Base-by-base conservation (phyloP, 129 eudicot species). In the Artemisia argyi region DNA sequence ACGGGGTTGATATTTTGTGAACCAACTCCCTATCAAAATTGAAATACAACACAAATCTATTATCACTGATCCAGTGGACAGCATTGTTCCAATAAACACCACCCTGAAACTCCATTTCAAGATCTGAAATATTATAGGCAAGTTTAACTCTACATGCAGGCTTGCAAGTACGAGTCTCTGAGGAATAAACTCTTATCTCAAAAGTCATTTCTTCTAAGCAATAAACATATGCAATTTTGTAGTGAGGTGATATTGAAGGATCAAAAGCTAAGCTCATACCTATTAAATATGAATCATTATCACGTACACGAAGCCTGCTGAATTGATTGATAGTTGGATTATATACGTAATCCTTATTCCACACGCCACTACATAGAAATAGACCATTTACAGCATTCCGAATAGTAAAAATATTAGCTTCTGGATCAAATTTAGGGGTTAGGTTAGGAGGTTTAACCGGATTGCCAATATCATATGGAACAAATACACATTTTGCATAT, bases 51-150 rank as follows among this genome's bases (percentile, higher is more conserved):
- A 62, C 35, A 14, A 62, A 32, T 5, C 67, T 20, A 20, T 11
- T 3, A 3, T 14, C 8, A 15, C 35, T 35, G 22, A 62, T 62
- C 67, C 67, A 32, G 18, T 62, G 49, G n/a, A 62, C 16, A 17
- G 67, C 48, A 32, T 62, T 35, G 65, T 60, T 60, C 65, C 65
- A 60, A 28, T 22, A 60, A 62, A 32, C 67, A 62, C 24, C 50
- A 7, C 7, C n/a, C 7, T 10, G 32, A 14, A 62, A 62, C 1
- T 62, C 22, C 2, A 14, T 61, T 24, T 30, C 18, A 30, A 4
- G 9, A 24, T 26, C 11, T 18, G 39, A 32, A 32, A 32, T 32
- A 4, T 32, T 32, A 32, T 8, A 4, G 2, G 0, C 3, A 28
- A 30, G 9, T 11, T 3, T 1, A 3, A 61, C 15, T 61, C 11